Conservation (phyloP, 768 basidiomycete species). For the Boletus sensibilis region DNA sequence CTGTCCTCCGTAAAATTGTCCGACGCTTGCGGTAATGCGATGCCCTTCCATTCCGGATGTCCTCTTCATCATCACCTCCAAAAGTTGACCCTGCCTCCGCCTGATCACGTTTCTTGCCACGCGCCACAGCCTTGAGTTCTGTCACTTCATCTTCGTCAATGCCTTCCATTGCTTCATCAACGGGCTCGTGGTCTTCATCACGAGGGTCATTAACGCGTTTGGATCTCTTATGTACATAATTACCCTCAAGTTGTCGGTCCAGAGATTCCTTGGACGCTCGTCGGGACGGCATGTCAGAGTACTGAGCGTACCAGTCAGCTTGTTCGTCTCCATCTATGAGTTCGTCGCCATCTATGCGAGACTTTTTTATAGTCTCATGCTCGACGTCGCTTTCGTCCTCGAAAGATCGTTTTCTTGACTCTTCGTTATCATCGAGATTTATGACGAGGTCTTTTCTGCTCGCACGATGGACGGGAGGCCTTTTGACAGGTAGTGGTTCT, state of each 20-base stretch:
- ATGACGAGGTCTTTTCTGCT: conserved; percentile 33
- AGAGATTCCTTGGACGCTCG: conserved; percentile 54
- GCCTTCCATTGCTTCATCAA: conserved; percentile 36
- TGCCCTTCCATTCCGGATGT: conserved; percentile 40
- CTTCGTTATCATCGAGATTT: conserved; percentile 22
- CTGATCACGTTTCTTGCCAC: conserved; percentile 75
- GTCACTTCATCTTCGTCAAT: conserved; percentile 43
- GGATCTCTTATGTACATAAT: conserved; percentile 43
- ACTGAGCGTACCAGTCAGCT: conserved; percentile 40
- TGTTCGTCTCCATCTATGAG: conserved; percentile 50
- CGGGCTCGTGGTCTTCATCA: conserved; percentile 46
- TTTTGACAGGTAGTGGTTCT: conserved; percentile 16
- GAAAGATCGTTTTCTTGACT: conserved; percentile 43
- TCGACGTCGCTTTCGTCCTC: conserved; percentile 46
- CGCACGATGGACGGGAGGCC: conserved; percentile 27
- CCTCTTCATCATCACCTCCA: conserved; percentile 53
- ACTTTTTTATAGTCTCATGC: conserved; percentile 47
- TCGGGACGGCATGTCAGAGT: conserved; percentile 20
- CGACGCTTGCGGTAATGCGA: conserved; percentile 57
- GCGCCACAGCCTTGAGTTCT: conserved; percentile 36
- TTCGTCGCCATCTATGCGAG: conserved; percentile 50
- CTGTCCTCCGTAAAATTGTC: conserved; percentile 52
- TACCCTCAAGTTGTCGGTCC: conserved; percentile 42
- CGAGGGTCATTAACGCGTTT: conserved; percentile 38
- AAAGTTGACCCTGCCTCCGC: conserved; percentile 71